Conservation (phyloP, 2,329 filamentous ascomycete species). For the Scleromitrula shiraiana region DNA sequence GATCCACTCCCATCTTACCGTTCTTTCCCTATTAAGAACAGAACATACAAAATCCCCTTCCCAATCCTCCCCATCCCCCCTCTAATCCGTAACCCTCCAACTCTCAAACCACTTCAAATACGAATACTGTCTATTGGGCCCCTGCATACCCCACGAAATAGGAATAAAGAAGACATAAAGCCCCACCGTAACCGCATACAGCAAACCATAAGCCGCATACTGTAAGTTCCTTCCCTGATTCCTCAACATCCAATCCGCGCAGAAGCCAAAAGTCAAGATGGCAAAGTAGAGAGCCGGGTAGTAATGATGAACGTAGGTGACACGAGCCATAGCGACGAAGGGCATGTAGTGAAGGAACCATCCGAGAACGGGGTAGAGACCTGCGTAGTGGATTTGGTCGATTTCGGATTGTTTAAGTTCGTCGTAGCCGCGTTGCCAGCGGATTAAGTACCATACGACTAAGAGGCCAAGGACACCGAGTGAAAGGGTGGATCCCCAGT, state of each 20-base stretch:
- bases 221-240: slow-evolving; percentile 56
- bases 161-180: slow-evolving; percentile 87
- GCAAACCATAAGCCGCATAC: slow-evolving; percentile 58
- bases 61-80: background rate
- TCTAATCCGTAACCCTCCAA: slow-evolving; percentile 49
- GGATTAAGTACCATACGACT: slow-evolving; percentile 75
- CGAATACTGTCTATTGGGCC: slow-evolving; percentile 71
- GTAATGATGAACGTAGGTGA: slow-evolving; percentile 99
- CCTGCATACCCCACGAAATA: slow-evolving; percentile 94
- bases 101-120: slow-evolving; percentile 90
- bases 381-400: slow-evolving; percentile 91
- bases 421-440: slow-evolving; percentile 91
- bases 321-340: slow-evolving; percentile 95
- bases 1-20: background rate
- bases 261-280: slow-evolving; percentile 82
- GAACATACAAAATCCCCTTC: background rate
- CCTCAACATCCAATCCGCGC: slow-evolving; percentile 73
- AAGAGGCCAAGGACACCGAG: slow-evolving; percentile 66
- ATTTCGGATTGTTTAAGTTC: slow-evolving; percentile 76
- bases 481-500: slow-evolving; percentile 84
- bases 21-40: too few relatives aligned
- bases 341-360: slow-evolving; percentile 97
- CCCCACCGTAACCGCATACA: slow-evolving; percentile 69
- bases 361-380: slow-evolving; percentile 81
- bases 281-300: slow-evolving; percentile 98